Base-by-base conservation (phyloP, 176 grass and related monocot genomes). In the Echinochloa phyllopogon region DNA sequence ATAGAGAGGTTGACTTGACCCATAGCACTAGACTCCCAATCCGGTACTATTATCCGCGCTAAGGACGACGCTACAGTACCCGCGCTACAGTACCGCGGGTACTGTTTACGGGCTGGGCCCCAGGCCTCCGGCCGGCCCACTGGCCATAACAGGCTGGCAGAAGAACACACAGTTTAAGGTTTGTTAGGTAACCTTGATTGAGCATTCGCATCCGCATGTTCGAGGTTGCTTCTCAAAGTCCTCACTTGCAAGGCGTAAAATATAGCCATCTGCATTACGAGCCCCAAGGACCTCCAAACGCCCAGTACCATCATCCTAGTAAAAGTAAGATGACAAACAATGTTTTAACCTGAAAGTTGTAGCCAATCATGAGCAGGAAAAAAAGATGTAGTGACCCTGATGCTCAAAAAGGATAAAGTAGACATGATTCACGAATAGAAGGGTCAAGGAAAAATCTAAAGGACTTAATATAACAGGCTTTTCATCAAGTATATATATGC, bases 291-390 rank as follows among this genome's bases (percentile, higher is more conserved):
- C 59, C 79, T 65, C 17, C 15, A 88, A 72, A 64, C 82, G 92
- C 16, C 73, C 92, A 75, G 88, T 91, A 42, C 78, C 92, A 77
- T 91, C 92, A 88, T 88, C 82, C 92, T 94, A 81, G 65, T 69
- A 69, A 69, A 55, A 63, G 38, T 76, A 50, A 40, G 75, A 75
- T 57, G 75, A 48, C 13, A 72, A 33, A 59, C 18, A 41, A 49
- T 27, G 33, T 14, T n/a, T 67, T 8, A 85, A 52, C 7, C n/a
- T 59, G 55, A 43, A n/a, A 77, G 38, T 40, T 24, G 27, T 27
- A 61, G 21, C 20, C 21, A 27, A 3, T 25, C 27, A 15, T 33
- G 29, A 33, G 6, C 13, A 6, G 12, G 1, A 18, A 3, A 36
- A 13, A 74, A 47, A 52, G 13, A 64, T 64, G 8, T 13, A 29